Evolutionary conservation across 2,329 filamentous ascomycete species (phyloP).

Genomic region (Pseudocercospora musae): DNA sequence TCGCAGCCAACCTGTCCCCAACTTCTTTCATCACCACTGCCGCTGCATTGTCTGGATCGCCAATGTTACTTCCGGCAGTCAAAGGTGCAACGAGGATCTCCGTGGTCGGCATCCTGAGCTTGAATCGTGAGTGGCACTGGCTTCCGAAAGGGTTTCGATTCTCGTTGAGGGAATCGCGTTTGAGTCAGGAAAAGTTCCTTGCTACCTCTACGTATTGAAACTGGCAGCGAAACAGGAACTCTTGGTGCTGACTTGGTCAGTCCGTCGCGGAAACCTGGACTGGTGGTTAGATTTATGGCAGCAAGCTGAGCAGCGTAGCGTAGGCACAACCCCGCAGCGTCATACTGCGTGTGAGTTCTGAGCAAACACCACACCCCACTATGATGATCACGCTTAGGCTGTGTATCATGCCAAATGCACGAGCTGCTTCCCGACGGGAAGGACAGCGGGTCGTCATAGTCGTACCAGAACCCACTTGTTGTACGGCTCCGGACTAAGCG

Average conservation of each 20-base stretch:
- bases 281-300: no score
- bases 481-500: background rate
- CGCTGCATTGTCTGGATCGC: slow-evolving; percentile 29
- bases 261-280: background rate
- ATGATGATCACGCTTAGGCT: background rate
- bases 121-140: background rate
- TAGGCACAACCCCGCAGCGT: background rate
- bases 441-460: background rate
- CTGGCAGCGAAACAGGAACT: background rate
- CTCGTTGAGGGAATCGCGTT: background rate
- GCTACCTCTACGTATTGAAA: background rate
- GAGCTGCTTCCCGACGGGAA: background rate
- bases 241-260: background rate
- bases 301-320: background rate
- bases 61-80: slow-evolving; percentile 36
- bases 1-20: slow-evolving; percentile 31
- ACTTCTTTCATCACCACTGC: slow-evolving; percentile 34
- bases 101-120: slow-evolving; percentile 34
- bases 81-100: slow-evolving; percentile 43
- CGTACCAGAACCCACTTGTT: background rate
- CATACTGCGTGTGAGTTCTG: background rate
- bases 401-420: background rate
- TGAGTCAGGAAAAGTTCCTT: background rate
- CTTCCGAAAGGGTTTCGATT: background rate
- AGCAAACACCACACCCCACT: background rate